Percentiles rank a stretch among this genome's conserved stretches.
These are phyloP conservation scores for Cymbomonas tetramitiformis DNA, from an alignment of 139 green algal genomes.

Conservation along the genomic window DNA sequence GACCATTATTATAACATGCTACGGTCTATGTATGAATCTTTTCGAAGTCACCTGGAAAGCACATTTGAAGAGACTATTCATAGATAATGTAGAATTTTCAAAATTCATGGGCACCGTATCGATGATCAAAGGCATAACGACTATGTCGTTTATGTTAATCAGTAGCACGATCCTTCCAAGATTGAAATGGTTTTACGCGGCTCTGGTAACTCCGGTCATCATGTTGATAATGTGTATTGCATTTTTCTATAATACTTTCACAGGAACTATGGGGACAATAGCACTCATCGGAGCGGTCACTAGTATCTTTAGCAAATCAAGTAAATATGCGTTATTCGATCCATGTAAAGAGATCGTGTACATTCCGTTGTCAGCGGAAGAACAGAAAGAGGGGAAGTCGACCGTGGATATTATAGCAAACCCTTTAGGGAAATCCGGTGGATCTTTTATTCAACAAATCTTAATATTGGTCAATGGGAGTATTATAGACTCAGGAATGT, in stretches of 20 bases:
- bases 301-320: slow-evolving; percentile 94
- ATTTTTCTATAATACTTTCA: background rate
- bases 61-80: slow-evolving; percentile 98
- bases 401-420: slow-evolving; percentile 99
- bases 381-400: slow-evolving; percentile 92
- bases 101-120: slow-evolving; percentile 84
- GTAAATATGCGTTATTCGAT: slow-evolving; percentile 98
- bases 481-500: slow-evolving; percentile 84
- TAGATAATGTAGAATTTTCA: slow-evolving; percentile 89
- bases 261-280: slow-evolving; percentile 39
- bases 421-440: slow-evolving; percentile 94
- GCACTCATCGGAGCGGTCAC: slow-evolving; percentile 89
- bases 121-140: slow-evolving; percentile 55
- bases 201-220: slow-evolving; percentile 73
- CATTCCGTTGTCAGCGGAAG: slow-evolving; percentile 91
- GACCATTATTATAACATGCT: slow-evolving; percentile 82
- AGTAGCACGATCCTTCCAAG: slow-evolving; percentile 84
- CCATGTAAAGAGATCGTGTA: slow-evolving; percentile 99
- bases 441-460: slow-evolving; percentile 92
- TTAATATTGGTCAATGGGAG: slow-evolving; percentile 95
- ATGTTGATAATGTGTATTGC: background rate
- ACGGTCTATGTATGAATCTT: slow-evolving; percentile 97
- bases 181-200: slow-evolving; percentile 87
- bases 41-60: slow-evolving; percentile 99
- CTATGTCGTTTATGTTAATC: slow-evolving; percentile 92